These are phyloP conservation scores for Yamadazyma triangularis DNA, from an alignment of 1,139 yeast genomes.

Conservation along the genomic window DNA sequence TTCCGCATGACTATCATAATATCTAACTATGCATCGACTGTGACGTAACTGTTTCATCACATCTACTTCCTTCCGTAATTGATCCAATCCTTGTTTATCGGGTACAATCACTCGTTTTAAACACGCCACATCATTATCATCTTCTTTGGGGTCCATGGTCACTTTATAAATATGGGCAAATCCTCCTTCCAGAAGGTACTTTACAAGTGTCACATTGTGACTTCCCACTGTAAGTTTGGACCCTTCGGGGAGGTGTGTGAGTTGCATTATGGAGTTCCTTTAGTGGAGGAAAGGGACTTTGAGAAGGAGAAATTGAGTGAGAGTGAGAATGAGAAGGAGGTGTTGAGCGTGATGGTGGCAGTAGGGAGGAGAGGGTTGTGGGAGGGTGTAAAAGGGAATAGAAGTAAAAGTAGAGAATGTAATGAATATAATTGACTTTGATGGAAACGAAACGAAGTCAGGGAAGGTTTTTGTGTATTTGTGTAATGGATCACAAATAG, in stretches of 20 bases:
- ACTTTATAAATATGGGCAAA: slow-evolving; percentile 59
- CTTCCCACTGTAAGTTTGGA: slow-evolving; percentile 39
- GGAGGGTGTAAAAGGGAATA: no score
- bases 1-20: slow-evolving; percentile 76
- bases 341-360: no score
- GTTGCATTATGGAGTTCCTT: slow-evolving; percentile 30
- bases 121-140: slow-evolving; percentile 49
- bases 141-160: slow-evolving; percentile 37
- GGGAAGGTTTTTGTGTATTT: no score
- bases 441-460: no score
- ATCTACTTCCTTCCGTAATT: slow-evolving; percentile 69
- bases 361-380: no score
- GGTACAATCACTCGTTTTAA: slow-evolving; percentile 72
- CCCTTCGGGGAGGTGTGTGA: slow-evolving; percentile 33
- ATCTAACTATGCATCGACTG: slow-evolving; percentile 56
- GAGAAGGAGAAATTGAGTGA: no score
- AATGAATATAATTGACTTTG: no score
- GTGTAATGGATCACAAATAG: no score
- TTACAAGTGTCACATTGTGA: slow-evolving; percentile 32
- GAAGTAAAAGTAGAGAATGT: no score
- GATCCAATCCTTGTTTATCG: slow-evolving; percentile 61
- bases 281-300: no score
- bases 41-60: slow-evolving; percentile 68
- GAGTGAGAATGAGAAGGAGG: no score
- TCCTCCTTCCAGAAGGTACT: slow-evolving; percentile 46